Evolutionary conservation across 495 filamentous ascomycete genomes (phyloP).

Genomic region (Aspergillus indologenus): DNA sequence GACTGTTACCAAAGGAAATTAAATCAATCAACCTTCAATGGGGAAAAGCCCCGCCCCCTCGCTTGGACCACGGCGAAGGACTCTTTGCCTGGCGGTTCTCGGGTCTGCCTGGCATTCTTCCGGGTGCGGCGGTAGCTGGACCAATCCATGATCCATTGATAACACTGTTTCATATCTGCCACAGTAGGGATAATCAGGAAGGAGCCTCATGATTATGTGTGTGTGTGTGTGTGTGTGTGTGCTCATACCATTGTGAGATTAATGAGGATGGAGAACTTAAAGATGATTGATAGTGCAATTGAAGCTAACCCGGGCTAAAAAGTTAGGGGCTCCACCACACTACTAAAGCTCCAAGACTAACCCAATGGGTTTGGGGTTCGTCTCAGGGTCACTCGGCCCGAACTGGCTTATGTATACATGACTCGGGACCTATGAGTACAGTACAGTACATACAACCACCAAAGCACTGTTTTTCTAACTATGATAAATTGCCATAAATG

Average conservation of each 20-base stretch:
- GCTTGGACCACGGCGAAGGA: not conserved
- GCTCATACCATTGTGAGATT: not conserved
- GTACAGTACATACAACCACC: no score
- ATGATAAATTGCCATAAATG: no score
- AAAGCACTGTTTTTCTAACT: no score
- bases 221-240: not conserved
- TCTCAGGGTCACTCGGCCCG: not conserved
- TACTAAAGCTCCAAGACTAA: not conserved
- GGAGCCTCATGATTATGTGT: not conserved
- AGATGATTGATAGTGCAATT: not conserved
- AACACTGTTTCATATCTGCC: not conserved
- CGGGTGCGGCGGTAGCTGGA: not conserved
- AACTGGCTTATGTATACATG: no score
- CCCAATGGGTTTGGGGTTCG: not conserved
- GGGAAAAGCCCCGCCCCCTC: conserved; percentile 7
- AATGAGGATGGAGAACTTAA: not conserved
- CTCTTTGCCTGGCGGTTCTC: no score
- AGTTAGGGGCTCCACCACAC: not conserved
- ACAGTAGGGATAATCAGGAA: not conserved
- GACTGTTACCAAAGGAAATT: conserved; percentile 8
- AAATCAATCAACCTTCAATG: conserved; percentile 1
- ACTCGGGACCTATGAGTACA: not conserved
- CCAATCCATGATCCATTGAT: no score
- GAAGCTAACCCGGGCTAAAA: not conserved
- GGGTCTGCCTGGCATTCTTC: not conserved